A percentile compares a stretch with the other conserved stretches of the same genome.
Evolutionary conservation across 2,329 filamentous ascomycete species (phyloP).

Genomic region (Colletotrichum lini): DNA sequence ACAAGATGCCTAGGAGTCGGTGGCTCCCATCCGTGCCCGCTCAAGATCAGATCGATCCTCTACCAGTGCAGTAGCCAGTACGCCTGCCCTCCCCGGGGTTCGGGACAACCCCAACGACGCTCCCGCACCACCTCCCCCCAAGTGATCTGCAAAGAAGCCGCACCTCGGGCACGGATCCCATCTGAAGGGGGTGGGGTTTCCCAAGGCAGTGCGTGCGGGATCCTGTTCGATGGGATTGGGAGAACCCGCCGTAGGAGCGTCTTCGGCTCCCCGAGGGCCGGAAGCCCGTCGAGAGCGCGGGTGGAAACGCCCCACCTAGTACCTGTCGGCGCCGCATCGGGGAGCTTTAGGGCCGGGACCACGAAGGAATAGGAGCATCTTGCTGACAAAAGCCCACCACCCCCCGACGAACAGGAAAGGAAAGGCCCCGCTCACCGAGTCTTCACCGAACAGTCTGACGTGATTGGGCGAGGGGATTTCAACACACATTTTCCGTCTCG

Average conservation of each 20-base stretch:
- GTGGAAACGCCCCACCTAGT: not conserved
- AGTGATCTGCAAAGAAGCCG: not conserved
- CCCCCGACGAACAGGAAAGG: not conserved
- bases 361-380: not conserved
- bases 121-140: not conserved
- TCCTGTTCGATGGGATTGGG: not conserved
- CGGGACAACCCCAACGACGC: not conserved
- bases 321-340: not conserved
- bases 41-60: not conserved
- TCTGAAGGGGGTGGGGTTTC: not conserved
- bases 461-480: conserved; percentile 38
- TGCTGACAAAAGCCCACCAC: conserved; percentile 17
- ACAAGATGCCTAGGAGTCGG: not conserved
- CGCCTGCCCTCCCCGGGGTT: not conserved
- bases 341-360: not conserved
- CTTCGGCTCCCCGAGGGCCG: too few relatives aligned
- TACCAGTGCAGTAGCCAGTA: not conserved
- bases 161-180: not conserved
- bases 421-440: conserved; percentile 3
- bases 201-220: not conserved
- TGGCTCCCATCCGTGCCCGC: not conserved
- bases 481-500: conserved; percentile 30
- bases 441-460: conserved; percentile 36
- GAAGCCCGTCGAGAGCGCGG: not conserved
- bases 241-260: not conserved